Evolutionary conservation across 1,284 basidiomycete species (phyloP), one percentile per base, ranked within the genome.

Genomic region (Puccinia brachypodii): DNA sequence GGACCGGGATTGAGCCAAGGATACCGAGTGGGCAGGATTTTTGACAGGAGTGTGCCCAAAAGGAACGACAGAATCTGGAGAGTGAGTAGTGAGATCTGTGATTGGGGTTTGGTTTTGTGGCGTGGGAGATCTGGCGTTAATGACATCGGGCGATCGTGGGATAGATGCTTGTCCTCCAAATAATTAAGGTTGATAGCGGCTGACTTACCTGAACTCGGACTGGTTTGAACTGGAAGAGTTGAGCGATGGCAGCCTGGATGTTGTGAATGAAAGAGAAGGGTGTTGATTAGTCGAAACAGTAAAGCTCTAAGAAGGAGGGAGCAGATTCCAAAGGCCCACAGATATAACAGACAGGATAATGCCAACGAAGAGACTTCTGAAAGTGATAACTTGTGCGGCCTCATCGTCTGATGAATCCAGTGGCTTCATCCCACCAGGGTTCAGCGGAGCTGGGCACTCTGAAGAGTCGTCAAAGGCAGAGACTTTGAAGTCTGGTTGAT

Each of bases 221-320:
- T 31, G 80, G 80, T 50, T 82, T 82, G 50, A 82, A 82, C 56
- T 82, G 80, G 33, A 82, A 82, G 13, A 82, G 62, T 69, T 82
- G 80, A 19, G 73, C 80, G 25, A 82, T 82, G 28, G 80, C 80
- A 56, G 80, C 80, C 80, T 82, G 60, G 13, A 64, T n/a, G 28
- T 0, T 36, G 16, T 16, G 22, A 68, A 33, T 1, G 44, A 58
- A 9, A 72, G 38, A 38, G 1, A 22, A 28, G 28, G 40, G 47
- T n/a, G 60, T 2, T 8, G 31, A 9, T 42, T 22, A 40, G 38
- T 33, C 47, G 11, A 66, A 40, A 40, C 58, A 42, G 13, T 7
- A 68, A 33, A 56, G 3, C 14, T 62, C 25, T 47, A 33, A 19
- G 19, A 40, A 53, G 42, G 31, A 50, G 31, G 4, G n/a, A 31